Evolutionary conservation across 352 stramenopile species (phyloP), one percentile per base, ranked within the genome.

Genomic region (Globisporangium perplexum): DNA sequence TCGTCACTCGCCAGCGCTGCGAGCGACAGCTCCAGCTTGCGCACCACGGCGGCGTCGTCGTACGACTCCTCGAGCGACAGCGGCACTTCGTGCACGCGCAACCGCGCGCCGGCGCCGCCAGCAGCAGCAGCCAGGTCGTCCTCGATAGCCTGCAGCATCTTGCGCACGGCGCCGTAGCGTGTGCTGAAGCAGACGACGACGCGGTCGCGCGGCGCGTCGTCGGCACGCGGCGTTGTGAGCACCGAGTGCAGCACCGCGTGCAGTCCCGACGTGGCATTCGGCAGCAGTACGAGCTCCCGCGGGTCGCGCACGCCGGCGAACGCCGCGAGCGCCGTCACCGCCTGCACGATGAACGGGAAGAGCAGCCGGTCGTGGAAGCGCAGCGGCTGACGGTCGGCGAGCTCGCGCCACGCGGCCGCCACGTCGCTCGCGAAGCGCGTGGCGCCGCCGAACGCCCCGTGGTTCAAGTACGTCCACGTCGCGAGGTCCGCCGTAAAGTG

Each of bases 391-490:
- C 60, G 62, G 68, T 98, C 91, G 0, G 88, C 71, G 28, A 84
- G 62, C 1, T 63, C 63, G 1, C 88, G 74, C 95, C 95, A 98
- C 18, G 72, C 63, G 12, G 63, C 44, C 3, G 86, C 85, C 2
- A 90, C 81, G 26, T 78, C 54, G 38, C 72, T 71, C 14, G 88
- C 90, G 23, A 84, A 74, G 26, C 63, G 63, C 4, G 91, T 81
- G 0, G 90, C 65, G 0, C 81, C 83, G 10, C 93, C 93, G 60
- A 98, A 98, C 1, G 93, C 92, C 33, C 93, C 93, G 63, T 98
- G 95, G 68, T 98, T 98, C 10, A 98, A 57, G 64, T 97, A 98
- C 33, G 83, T 96, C 90, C 90, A 98, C 15, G 47, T 62, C 0
- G 62, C 18, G 10, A 85, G 63, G 39, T 86, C 77, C 38, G 88